Evolutionary conservation across 2,329 filamentous ascomycete species (phyloP).

Genomic region (Exophiala viscosa): DNA sequence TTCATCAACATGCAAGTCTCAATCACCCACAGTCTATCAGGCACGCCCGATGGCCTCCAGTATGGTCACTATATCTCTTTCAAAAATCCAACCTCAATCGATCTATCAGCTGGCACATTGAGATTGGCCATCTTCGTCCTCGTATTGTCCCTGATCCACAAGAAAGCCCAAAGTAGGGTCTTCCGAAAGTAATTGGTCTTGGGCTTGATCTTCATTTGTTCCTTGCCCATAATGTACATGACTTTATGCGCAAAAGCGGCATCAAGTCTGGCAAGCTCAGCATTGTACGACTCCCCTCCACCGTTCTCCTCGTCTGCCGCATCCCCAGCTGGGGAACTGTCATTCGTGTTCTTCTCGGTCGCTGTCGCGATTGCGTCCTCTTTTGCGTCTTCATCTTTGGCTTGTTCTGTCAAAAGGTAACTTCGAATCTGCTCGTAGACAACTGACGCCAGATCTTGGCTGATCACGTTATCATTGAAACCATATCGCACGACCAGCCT

Average conservation of each 20-base stretch:
- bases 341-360: background rate
- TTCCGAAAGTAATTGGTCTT: conserved; percentile 31
- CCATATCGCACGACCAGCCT: conserved; percentile 67
- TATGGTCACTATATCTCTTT: conserved; percentile 33
- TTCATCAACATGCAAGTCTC: too few species aligned
- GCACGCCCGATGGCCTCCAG: too few species aligned
- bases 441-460: conserved; percentile 58
- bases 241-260: conserved; percentile 46
- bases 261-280: conserved; percentile 36
- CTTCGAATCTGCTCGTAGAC: conserved; percentile 58
- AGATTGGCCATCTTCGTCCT: conserved; percentile 38
- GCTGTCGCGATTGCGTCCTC: background rate
- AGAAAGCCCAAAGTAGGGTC: conserved; percentile 33
- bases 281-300: background rate
- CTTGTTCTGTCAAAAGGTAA: conserved; percentile 43
- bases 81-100: conserved; percentile 42
- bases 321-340: background rate
- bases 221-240: conserved; percentile 48
- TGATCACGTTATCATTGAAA: conserved; percentile 68
- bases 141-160: conserved; percentile 40
- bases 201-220: conserved; percentile 36
- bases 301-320: background rate
- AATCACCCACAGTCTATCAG: too few species aligned
- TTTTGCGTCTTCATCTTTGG: background rate
- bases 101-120: conserved; percentile 36